Evolutionary conservation across 2,329 filamentous ascomycete genomes (phyloP), one percentile per base, ranked within the genome.

Genomic region (Anisogramma anomala): DNA sequence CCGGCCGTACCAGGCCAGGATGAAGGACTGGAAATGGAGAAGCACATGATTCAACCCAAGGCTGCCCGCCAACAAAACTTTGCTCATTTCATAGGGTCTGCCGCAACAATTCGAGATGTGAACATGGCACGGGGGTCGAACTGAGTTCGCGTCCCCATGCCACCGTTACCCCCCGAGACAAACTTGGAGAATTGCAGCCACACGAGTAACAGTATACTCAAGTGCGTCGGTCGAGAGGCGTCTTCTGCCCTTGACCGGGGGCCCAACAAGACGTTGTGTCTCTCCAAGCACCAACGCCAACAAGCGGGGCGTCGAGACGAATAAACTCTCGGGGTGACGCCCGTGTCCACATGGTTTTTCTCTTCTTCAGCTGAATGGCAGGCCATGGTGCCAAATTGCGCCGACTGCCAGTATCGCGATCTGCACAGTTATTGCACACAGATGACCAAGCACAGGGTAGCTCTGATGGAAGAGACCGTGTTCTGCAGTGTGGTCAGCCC

Each of bases 251-350:
- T 33, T n/a, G 18, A 11, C 9, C 17, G 15, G n/a, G 17, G 26
- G 26, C 22, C 13, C 18, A 32, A 7, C 26, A 25, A 20, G 19
- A 27, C 20, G 31, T 27, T 33, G 32, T 42, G 32, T 34, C 35
- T 18, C 32, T 31, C 10, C 22, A 25, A 17, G 36, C n/a, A 36
- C 31, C 20, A 34, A 43, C 27, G 27, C 33, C 20, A 31, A 9
- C 36, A 25, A 18, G 43, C 40, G 40, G 43, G 40, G 36, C 27
- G 26, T 39, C 28, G 32, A 43, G 18, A 28, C 36, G n/a, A n/a
- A n/a, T 41, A 46, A 37, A 43, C 43, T 43, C 40, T 43, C 43
- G 43, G 43, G 27, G 37, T n/a, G 38, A 36, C 33, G 43, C 36
- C 43, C 43, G 43, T 33, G 15, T 33, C 32, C 25, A 37, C 31